phyloP scores from a whole-genome alignment of 306 rosid genomes.

The Herpetospermum pedunculosum region DNA sequence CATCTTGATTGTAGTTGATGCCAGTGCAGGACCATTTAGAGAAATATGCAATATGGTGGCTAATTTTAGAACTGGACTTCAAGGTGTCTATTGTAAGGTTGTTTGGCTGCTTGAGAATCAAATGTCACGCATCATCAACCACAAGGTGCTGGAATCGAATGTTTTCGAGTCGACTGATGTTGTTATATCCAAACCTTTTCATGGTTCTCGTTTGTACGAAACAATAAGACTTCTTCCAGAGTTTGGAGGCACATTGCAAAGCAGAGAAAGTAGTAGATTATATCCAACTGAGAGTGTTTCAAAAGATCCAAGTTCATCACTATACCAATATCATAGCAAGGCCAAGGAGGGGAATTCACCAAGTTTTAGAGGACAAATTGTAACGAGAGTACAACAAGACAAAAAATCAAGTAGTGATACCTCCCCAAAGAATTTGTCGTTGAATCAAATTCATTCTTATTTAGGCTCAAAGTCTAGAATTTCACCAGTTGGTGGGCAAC shows the following conservation, averaged over 20 bases:
- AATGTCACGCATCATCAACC: constrained; percentile 2
- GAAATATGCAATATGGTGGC: constrained; percentile 10
- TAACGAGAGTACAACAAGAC: not conserved
- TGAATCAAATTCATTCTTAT: constrained; percentile 2
- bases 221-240: constrained; percentile 57
- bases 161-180: constrained; percentile 28
- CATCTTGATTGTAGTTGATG: constrained; percentile 23
- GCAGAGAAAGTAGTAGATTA: not conserved
- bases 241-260: constrained; percentile 31
- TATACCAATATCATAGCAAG: not conserved
- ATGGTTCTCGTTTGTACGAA: constrained; percentile 39
- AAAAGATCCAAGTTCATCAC: constrained; percentile 7
- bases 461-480: constrained; percentile 7
- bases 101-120: constrained; percentile 61
- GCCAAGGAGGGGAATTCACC: not conserved
- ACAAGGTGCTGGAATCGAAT: constrained; percentile 6
- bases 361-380: not conserved
- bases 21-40: constrained; percentile 10
- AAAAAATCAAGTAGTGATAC: constrained; percentile 5
- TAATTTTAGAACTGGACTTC: constrained; percentile 18
- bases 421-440: constrained; percentile 4
- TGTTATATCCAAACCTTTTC: constrained; percentile 44
- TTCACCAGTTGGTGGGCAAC: not conserved
- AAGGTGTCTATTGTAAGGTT: constrained; percentile 27
- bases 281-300: not conserved